These are phyloP conservation scores for Elymus sibiricus DNA, from an alignment of 176 grass and related monocot genomes.

Conservation along the genomic window DNA sequence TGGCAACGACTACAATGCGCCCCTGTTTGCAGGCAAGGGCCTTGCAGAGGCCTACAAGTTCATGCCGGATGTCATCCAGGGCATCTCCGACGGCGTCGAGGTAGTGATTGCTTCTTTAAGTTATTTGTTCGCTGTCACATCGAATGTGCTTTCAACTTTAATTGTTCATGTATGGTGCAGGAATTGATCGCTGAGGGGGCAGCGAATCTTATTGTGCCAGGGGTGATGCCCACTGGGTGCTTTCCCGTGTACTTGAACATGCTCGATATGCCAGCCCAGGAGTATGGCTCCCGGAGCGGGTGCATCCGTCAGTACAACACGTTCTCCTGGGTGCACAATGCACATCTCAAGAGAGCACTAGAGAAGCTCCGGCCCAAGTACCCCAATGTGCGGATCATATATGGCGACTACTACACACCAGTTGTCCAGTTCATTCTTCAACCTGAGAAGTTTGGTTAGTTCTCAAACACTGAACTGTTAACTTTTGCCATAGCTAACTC, in stretches of 20 bases:
- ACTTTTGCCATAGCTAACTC: slow-evolving; percentile 22
- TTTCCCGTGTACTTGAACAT: slow-evolving; percentile 72
- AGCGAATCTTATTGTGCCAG: slow-evolving; percentile 82
- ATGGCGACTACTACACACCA: slow-evolving; percentile 81
- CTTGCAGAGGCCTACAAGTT: slow-evolving; percentile 53
- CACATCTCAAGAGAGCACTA: slow-evolving; percentile 52
- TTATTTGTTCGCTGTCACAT: background rate
- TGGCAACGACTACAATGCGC: slow-evolving; percentile 85
- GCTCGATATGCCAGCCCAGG: slow-evolving; percentile 34
- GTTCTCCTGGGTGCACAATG: slow-evolving; percentile 74
- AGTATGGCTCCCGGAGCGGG: slow-evolving; percentile 49
- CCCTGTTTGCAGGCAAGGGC: slow-evolving; percentile 57
- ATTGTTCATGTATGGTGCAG: slow-evolving; percentile 31
- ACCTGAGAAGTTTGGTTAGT: slow-evolving; percentile 77
- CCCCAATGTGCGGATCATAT: slow-evolving; percentile 66
- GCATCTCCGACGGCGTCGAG: slow-evolving; percentile 62
- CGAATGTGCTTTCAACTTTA: background rate
- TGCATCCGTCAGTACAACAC: slow-evolving; percentile 73
- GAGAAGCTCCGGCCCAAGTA: slow-evolving; percentile 62
- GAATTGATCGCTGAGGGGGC: slow-evolving; percentile 84
- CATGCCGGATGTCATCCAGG: slow-evolving; percentile 79
- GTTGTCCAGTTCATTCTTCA: slow-evolving; percentile 73
- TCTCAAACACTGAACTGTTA: background rate
- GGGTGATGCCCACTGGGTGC: slow-evolving; percentile 82
- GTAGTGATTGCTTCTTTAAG: slow-evolving; percentile 29